A percentile compares a stretch with the other conserved stretches of the same genome.
These are phyloP conservation scores for Kluyveromyces siamensis DNA, from an alignment of 805 yeast species.

Conservation along the genomic window DNA sequence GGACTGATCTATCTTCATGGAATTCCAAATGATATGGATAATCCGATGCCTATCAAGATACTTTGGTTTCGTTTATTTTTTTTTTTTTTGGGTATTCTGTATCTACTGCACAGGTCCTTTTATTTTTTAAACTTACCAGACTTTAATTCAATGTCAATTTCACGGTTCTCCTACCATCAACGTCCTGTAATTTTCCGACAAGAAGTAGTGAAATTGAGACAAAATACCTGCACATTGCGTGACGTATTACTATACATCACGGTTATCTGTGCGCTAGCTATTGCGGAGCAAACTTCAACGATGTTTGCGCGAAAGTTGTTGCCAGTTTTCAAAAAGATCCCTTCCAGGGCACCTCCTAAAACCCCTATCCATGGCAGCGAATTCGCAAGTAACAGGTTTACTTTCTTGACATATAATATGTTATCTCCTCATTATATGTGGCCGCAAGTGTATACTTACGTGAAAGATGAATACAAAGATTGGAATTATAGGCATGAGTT, in stretches of 20 bases:
- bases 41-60: background rate
- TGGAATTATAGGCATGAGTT: conserved; percentile 43
- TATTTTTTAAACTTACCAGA: background rate
- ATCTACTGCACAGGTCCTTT: too few species aligned
- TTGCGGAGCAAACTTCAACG: background rate
- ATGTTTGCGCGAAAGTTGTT: conserved; percentile 7
- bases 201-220: background rate
- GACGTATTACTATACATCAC: background rate
- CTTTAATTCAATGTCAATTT: background rate
- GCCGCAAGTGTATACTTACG: conserved; percentile 45
- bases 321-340: conserved; percentile 4
- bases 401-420: conserved; percentile 37
- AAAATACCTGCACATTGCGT: background rate
- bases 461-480: conserved; percentile 36
- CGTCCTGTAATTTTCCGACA: too few species aligned
- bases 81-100: too few species aligned
- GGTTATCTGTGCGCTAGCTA: background rate
- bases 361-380: background rate
- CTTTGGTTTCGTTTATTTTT: background rate
- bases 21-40: background rate
- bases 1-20: too few species aligned
- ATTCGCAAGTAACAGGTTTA: conserved; percentile 14
- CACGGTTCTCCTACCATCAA: background rate
- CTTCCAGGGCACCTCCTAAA: background rate
- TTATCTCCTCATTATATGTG: conserved; percentile 50